phyloP scores from a whole-genome alignment of 805 yeast species.

The Yarrowia keelungensis region DNA sequence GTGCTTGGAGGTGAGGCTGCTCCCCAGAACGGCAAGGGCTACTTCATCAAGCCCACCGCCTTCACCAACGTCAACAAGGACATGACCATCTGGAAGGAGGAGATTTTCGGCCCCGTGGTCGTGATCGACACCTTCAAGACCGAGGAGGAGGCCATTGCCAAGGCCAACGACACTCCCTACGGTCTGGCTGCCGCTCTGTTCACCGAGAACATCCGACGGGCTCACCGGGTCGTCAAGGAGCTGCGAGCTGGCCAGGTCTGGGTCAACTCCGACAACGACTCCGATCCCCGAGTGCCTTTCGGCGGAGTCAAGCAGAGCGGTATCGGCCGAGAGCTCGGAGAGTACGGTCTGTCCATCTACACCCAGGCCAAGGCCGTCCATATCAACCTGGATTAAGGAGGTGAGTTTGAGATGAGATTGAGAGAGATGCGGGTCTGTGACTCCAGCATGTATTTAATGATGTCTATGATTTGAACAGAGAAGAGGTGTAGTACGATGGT shows the following conservation, averaged over 20 bases:
- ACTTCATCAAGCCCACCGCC: slow-evolving; percentile 70
- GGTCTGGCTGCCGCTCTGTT: slow-evolving; percentile 85
- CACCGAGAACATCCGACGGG: slow-evolving; percentile 75
- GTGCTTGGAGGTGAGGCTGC: slow-evolving; percentile 83
- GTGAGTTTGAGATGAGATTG: neutral
- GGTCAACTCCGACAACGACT: slow-evolving; percentile 89
- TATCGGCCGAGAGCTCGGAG: slow-evolving; percentile 92
- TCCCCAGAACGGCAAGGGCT: slow-evolving; percentile 54
- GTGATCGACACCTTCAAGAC: slow-evolving; percentile 80
- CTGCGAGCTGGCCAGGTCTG: slow-evolving; percentile 89
- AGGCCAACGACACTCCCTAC: slow-evolving; percentile 81
- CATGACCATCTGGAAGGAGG: slow-evolving; percentile 82
- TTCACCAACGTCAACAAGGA: slow-evolving; percentile 80
- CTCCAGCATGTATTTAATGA: slow-evolving; percentile 5
- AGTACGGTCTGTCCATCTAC: slow-evolving; percentile 83
- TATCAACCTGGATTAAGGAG: slow-evolving; percentile 45
- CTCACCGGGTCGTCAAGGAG: slow-evolving; percentile 74
- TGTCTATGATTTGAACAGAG: neutral
- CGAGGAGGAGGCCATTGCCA: slow-evolving; percentile 76
- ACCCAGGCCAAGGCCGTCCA: slow-evolving; percentile 84
- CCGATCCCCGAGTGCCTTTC: slow-evolving; percentile 87
- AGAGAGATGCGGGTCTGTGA: too few relatives aligned
- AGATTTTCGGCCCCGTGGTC: slow-evolving; percentile 94
- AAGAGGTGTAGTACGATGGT: too few relatives aligned
- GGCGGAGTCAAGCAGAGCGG: slow-evolving; percentile 94